phyloP scores from a whole-genome alignment of 2,329 filamentous ascomycete species.

The Ascochyta koolunga region DNA sequence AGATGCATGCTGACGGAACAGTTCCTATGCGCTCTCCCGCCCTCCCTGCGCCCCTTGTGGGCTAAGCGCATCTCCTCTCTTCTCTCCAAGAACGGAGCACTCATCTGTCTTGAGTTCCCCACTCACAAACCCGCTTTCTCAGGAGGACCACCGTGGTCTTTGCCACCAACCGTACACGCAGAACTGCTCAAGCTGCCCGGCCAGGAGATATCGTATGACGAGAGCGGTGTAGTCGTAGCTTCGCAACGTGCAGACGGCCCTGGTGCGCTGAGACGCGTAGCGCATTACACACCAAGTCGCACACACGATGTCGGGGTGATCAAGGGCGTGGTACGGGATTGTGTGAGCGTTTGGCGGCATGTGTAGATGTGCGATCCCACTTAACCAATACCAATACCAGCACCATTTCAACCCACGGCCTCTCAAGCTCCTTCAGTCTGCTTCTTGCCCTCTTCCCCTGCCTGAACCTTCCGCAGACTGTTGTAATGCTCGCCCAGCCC shows the following conservation, averaged over 20 bases:
- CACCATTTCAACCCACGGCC: not conserved
- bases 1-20: constrained; percentile 31
- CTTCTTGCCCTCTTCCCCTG: constrained; percentile 13
- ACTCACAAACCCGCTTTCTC: constrained; percentile 69
- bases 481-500: constrained; percentile 98
- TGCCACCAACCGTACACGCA: constrained; percentile 72
- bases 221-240: constrained; percentile 57
- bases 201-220: constrained; percentile 67
- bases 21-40: constrained; percentile 68
- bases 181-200: constrained; percentile 75
- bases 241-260: constrained; percentile 53
- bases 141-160: constrained; percentile 75
- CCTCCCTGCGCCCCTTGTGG: constrained; percentile 62
- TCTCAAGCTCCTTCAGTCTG: not conserved
- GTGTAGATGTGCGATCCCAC: not conserved
- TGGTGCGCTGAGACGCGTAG: constrained; percentile 52
- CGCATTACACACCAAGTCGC: constrained; percentile 61
- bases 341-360: constrained; percentile 57
- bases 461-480: constrained; percentile 63
- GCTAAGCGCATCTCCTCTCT: constrained; percentile 61
- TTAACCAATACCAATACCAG: not conserved
- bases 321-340: constrained; percentile 57
- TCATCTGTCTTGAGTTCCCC: constrained; percentile 78
- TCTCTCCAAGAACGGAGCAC: constrained; percentile 57
- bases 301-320: constrained; percentile 59